Base-by-base conservation (phyloP, 768 basidiomycete species). In the Termitomyces sp. region DNA sequence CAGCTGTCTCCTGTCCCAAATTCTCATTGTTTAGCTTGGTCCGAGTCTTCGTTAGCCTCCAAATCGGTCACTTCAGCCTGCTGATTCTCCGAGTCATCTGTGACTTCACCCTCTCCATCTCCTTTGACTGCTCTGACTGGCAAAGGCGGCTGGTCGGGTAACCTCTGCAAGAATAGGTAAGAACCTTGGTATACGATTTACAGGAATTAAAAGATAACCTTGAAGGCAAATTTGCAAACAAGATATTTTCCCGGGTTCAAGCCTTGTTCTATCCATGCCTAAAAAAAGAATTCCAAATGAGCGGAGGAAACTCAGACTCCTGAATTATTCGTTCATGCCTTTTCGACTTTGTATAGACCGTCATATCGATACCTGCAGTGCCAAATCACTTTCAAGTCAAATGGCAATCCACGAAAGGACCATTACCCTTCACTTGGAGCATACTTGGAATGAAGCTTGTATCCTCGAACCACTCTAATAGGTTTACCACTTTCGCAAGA, bases 201-300 rank as follows among this genome's bases (percentile, higher is more conserved):
- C 5, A 12, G 30, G 20, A 10, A 14, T 38, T 8, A 46, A 35
- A 40, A 35, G 28, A 30, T 14, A 14, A 92, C 91, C 73, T 88
- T 85, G 69, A 97, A 90, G 0, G 86, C 84, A 65, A 82, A 94
- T 68, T 92, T 90, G 75, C 94, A 96, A 26, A 97, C 92, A 36
- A 85, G 74, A 67, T 81, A 87, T 1, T 90, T 89, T 40, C 83
- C 76, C 0, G 77, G 69, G 63, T 88, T 87, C 43, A 87, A 66
- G 0, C 94, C 93, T 59, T 73, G 75, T 61, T 87, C 90, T 69
- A 80, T 79, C 90, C 89, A 92, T 4, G 84, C 86, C 85, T 90
- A 26, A 4, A 20, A 26, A 4, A 20, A 55, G 13, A 20, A 33
- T 32, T 35, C 18, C 7, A 6, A 38, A 38, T 43, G 14, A 33